Percentiles rank a stretch among this genome's conserved stretches.
These are phyloP conservation scores for Cucurbita argyrosperma DNA, from an alignment of 306 rosid genomes.

Conservation along the genomic window DNA sequence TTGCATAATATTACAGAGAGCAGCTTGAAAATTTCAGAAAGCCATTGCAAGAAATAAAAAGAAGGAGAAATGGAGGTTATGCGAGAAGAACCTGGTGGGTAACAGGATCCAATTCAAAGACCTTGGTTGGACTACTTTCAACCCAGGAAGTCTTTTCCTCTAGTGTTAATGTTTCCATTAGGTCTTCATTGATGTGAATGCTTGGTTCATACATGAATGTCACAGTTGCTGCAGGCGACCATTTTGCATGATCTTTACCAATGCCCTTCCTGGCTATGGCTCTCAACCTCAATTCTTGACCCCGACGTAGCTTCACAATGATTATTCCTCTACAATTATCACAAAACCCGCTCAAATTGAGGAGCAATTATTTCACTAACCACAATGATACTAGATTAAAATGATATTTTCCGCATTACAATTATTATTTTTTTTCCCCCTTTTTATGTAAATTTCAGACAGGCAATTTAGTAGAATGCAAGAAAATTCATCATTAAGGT, in stretches of 20 bases:
- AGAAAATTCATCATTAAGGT: background rate
- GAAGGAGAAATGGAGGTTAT: background rate
- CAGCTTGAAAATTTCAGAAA: background rate
- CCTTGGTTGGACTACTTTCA: slow-evolving; percentile 82
- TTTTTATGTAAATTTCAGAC: background rate
- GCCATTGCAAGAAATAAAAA: background rate
- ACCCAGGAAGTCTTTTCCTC: slow-evolving; percentile 78
- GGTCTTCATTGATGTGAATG: slow-evolving; percentile 73
- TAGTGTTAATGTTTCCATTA: slow-evolving; percentile 67
- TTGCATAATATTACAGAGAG: background rate
- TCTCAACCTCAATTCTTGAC: slow-evolving; percentile 88
- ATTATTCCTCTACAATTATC: slow-evolving; percentile 59
- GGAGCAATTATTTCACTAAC: background rate
- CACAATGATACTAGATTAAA: background rate
- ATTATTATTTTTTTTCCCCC: too few relatives aligned
- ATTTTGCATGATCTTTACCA: slow-evolving; percentile 96
- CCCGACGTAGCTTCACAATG: slow-evolving; percentile 75
- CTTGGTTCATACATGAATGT: slow-evolving; percentile 93
- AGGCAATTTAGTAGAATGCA: background rate
- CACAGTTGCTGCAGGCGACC: slow-evolving; percentile 97
- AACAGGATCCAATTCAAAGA: slow-evolving; percentile 56
- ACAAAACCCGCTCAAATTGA: background rate
- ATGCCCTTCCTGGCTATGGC: slow-evolving; percentile 96
- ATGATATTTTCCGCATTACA: background rate
- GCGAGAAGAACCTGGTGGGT: slow-evolving; percentile 59